These are phyloP conservation scores for Tausonia pullulans DNA, from an alignment of 1,284 basidiomycete species.

Conservation along the genomic window DNA sequence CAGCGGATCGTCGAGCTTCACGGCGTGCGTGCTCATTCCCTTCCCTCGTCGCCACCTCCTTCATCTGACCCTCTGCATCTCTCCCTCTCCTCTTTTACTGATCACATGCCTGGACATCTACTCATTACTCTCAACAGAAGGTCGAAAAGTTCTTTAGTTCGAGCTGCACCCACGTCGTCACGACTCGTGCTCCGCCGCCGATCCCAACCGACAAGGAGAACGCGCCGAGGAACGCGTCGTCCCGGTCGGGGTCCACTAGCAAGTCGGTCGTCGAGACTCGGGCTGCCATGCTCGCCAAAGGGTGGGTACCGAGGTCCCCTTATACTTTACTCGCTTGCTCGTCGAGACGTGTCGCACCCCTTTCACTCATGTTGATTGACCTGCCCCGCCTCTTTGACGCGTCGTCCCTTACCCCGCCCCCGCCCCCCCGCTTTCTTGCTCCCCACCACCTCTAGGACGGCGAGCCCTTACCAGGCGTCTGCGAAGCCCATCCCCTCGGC, in stretches of 20 bases:
- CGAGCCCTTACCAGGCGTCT: slow-evolving; percentile 26
- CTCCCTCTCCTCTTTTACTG: not conserved
- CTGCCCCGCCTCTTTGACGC: too few relatives aligned
- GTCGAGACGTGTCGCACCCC: too few relatives aligned
- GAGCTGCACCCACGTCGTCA: slow-evolving; percentile 76
- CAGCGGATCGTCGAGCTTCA: slow-evolving; percentile 54
- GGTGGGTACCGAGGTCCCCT: too few relatives aligned
- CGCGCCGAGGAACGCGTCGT: slow-evolving; percentile 8
- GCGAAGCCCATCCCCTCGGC: slow-evolving; percentile 17
- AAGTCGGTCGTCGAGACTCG: not conserved
- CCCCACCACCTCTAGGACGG: slow-evolving; percentile 25
- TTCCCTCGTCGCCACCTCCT: not conserved
- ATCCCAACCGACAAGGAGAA: slow-evolving; percentile 52
- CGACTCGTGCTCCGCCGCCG: slow-evolving; percentile 23
- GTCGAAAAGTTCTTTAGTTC: slow-evolving; percentile 79
- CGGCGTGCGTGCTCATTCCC: slow-evolving; percentile 49
- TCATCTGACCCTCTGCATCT: not conserved
- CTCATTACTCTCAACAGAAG: slow-evolving; percentile 37
- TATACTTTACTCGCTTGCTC: too few relatives aligned
- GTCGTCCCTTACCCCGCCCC: too few relatives aligned
- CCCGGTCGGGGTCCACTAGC: too few relatives aligned
- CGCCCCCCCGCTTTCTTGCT: too few relatives aligned
- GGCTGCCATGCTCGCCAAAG: not conserved
- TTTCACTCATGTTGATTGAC: too few relatives aligned
- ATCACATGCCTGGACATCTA: not conserved